Evolutionary conservation across 2,329 filamentous ascomycete genomes (phyloP), one percentile per base, ranked within the genome.

Genomic region (Sordariomycetes sp.): DNA sequence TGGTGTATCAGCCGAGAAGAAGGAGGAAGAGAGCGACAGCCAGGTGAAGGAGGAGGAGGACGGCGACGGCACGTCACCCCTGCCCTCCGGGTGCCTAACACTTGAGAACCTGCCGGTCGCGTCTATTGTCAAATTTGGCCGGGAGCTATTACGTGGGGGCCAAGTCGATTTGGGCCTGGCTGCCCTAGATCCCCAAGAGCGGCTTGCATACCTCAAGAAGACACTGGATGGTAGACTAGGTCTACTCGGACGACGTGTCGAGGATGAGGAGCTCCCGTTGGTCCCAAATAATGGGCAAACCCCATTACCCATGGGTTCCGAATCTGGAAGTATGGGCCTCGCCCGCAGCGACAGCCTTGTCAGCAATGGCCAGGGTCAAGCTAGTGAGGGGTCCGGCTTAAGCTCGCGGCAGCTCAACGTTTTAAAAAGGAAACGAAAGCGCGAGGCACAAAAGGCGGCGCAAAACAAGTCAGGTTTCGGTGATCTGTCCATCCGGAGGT

Each of bases 361-460:
- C 32, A 62, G 59, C 51, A 60, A 68, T 52, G 67, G 66, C 32
- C 70, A 75, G 28, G 66, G 66, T 24, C 74, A 73, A 58, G 63
- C 70, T 60, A 57, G 76, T 2, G 87, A 89, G 61, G 87, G 90
- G 65, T 72, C 80, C 3, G 84, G 84, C 2, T 76, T 99, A 55
- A 97, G 94, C 73, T 92, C 94, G 60, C 84, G 94, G 50, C 94
- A 99, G 66, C 81, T 96, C 22, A 99, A 99, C 65, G 89, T 94
- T 56, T 74, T 99, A 10, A 97, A 97, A 70, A 83, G 94, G 51
- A 96, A 97, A 68, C 84, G 90, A 51, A 99, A 97, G 72, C 84
- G 87, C 64, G 89, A 95, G 64, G 85, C 90, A 3, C 90, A 94
- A 69, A 86, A 90, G 65, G 89, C 92, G 56, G 89, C 80, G 0